These are phyloP conservation scores for Penicillium carneum DNA, from an alignment of 2,329 filamentous ascomycete species.

Conservation along the genomic window DNA sequence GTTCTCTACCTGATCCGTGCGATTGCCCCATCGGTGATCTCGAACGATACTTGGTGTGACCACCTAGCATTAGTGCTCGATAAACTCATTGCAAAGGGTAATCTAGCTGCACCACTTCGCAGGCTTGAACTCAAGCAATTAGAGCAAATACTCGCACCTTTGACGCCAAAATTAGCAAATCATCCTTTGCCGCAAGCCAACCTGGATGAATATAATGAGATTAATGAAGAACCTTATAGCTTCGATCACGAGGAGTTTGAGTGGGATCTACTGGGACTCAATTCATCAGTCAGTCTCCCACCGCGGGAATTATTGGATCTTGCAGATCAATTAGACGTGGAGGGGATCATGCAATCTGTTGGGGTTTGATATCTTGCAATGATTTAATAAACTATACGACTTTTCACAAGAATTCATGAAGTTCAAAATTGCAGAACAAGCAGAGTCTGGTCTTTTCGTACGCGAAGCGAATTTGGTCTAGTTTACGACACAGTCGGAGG, in stretches of 20 bases:
- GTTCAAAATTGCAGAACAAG: background rate
- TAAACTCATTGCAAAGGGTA: slow-evolving; percentile 50
- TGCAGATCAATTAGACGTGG: slow-evolving; percentile 37
- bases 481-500: no score
- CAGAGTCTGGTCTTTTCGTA: no score
- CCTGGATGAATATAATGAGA: slow-evolving; percentile 12
- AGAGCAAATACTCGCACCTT: slow-evolving; percentile 47
- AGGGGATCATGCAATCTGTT: slow-evolving; percentile 35
- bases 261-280: slow-evolving; percentile 36
- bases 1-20: slow-evolving; percentile 48
- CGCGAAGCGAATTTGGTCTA: no score
- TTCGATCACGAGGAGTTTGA: slow-evolving; percentile 36
- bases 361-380: slow-evolving; percentile 5
- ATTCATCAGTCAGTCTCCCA: slow-evolving; percentile 36
- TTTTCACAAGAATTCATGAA: background rate
- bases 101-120: slow-evolving; percentile 49
- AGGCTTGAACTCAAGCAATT: slow-evolving; percentile 50
- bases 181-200: slow-evolving; percentile 10
- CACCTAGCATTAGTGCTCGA: slow-evolving; percentile 50
- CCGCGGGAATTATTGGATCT: slow-evolving; percentile 37
- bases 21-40: slow-evolving; percentile 46
- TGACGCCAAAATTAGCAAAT: slow-evolving; percentile 40
- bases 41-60: slow-evolving; percentile 48
- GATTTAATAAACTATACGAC: no score
- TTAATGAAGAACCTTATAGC: slow-evolving; percentile 21